Evolutionary conservation across 371 early-diverging fungal species (phyloP).

Genomic region (Sporodiniella umbellata): DNA sequence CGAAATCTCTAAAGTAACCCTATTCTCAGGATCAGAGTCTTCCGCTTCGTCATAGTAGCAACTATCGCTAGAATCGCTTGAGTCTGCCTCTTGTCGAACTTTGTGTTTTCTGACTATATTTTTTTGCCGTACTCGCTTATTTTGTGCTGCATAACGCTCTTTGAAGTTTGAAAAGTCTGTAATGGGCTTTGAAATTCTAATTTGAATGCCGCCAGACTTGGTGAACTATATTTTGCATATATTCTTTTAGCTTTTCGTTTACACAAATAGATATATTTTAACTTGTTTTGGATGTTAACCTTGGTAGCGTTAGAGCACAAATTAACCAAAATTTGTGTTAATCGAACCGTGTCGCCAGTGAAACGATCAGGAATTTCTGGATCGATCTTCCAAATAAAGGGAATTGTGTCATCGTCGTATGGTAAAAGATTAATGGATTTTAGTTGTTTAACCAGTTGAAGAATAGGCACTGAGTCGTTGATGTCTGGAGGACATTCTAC

Average conservation of each 20-base stretch:
- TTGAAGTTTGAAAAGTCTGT: constrained; percentile 29
- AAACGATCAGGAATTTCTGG: constrained; percentile 53
- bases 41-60: constrained; percentile 17
- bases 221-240: constrained; percentile 28
- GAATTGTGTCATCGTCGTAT: constrained; percentile 28
- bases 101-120: constrained; percentile 3
- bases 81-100: background rate
- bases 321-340: constrained; percentile 59
- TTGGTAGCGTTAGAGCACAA: constrained; percentile 62
- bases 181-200: constrained; percentile 27
- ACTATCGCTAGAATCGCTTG: constrained; percentile 7
- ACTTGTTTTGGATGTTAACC: constrained; percentile 16
- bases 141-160: constrained; percentile 54
- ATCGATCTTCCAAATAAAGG: constrained; percentile 56
- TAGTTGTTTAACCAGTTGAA: constrained; percentile 26
- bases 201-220: constrained; percentile 39
- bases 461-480: constrained; percentile 45
- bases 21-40: constrained; percentile 16
- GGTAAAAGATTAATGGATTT: constrained; percentile 2
- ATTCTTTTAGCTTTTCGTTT: background rate
- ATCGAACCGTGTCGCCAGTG: constrained; percentile 54
- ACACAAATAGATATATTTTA: background rate
- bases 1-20: constrained; percentile 52
- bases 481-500: constrained; percentile 52
- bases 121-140: constrained; percentile 33